These are phyloP conservation scores for Neobulgaria alba DNA, from an alignment of 2,329 filamentous ascomycete species.

Conservation along the genomic window DNA sequence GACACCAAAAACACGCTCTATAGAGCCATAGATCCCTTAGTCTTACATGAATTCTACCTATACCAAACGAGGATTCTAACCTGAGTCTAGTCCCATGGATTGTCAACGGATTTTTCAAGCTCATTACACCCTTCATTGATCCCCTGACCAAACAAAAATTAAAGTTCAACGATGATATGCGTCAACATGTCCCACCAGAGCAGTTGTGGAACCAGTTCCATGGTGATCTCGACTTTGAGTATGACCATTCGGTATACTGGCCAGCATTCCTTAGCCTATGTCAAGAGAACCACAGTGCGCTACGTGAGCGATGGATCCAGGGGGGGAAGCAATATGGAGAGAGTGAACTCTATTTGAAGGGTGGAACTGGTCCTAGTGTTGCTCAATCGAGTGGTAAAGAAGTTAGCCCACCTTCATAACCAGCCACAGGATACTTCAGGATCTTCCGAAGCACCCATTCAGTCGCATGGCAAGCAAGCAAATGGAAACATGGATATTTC, in stretches of 20 bases:
- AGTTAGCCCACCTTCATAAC: too few species aligned
- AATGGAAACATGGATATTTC: not conserved
- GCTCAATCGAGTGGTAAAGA: not conserved
- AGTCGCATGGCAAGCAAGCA: not conserved
- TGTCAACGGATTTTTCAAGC: slow-evolving; percentile 88
- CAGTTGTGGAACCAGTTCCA: slow-evolving; percentile 73
- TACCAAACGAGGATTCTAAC: slow-evolving; percentile 10
- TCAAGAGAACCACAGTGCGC: slow-evolving; percentile 53
- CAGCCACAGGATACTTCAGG: too few species aligned
- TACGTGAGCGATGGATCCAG: slow-evolving; percentile 64
- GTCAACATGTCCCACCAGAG: slow-evolving; percentile 66
- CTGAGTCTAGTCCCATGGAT: slow-evolving; percentile 67
- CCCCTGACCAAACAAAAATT: slow-evolving; percentile 89
- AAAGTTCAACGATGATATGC: slow-evolving; percentile 93
- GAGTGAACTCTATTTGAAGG: slow-evolving; percentile 78
- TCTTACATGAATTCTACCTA: too few species aligned
- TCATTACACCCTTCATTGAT: slow-evolving; percentile 94
- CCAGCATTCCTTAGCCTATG: slow-evolving; percentile 69
- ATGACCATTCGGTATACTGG: slow-evolving; percentile 87
- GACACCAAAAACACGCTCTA: too few species aligned
- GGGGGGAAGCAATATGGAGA: slow-evolving; percentile 79
- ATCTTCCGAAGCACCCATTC: not conserved
- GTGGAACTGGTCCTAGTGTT: slow-evolving; percentile 32
- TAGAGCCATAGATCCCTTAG: too few species aligned
- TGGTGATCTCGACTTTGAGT: slow-evolving; percentile 80